Evolutionary conservation across 176 grass and related monocot species (phyloP).

Genomic region (Chloris gayana): DNA sequence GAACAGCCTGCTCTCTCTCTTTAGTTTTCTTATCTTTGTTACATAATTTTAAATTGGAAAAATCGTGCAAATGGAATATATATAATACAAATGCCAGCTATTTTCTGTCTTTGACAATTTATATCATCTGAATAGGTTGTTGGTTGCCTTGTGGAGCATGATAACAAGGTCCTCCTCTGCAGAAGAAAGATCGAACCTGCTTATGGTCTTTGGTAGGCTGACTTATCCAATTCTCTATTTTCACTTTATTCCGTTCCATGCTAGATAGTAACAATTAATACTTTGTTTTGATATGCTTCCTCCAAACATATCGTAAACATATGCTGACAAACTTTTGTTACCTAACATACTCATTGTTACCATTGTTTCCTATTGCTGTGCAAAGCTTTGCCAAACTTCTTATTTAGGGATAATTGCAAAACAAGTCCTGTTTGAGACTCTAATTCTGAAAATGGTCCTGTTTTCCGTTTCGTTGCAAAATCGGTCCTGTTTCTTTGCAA

Average conservation of each 20-base stretch:
- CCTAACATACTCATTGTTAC: not conserved
- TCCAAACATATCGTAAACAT: not conserved
- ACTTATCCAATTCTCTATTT: not conserved
- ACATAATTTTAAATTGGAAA: not conserved
- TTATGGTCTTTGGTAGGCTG: constrained; percentile 85
- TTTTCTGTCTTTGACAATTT: constrained; percentile 28
- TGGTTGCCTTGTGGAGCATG: constrained; percentile 93
- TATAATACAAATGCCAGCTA: not conserved
- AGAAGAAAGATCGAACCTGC: constrained; percentile 97
- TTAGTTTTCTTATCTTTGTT: not conserved
- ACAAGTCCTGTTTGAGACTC: too few species aligned
- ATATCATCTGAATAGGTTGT: constrained; percentile 67
- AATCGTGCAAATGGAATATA: not conserved
- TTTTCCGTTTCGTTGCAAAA: too few species aligned
- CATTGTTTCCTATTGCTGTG: not conserved
- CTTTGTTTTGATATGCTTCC: not conserved
- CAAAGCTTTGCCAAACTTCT: not conserved
- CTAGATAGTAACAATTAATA: not conserved
- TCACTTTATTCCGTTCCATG: not conserved
- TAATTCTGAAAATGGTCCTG: too few species aligned
- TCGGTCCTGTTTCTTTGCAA: too few species aligned
- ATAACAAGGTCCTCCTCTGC: constrained; percentile 90
- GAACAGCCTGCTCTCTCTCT: not conserved
- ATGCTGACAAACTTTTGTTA: not conserved
- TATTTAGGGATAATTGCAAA: too few species aligned